Conservation (phyloP, 139 green algal species). For the Coccomyxa sp. region DNA sequence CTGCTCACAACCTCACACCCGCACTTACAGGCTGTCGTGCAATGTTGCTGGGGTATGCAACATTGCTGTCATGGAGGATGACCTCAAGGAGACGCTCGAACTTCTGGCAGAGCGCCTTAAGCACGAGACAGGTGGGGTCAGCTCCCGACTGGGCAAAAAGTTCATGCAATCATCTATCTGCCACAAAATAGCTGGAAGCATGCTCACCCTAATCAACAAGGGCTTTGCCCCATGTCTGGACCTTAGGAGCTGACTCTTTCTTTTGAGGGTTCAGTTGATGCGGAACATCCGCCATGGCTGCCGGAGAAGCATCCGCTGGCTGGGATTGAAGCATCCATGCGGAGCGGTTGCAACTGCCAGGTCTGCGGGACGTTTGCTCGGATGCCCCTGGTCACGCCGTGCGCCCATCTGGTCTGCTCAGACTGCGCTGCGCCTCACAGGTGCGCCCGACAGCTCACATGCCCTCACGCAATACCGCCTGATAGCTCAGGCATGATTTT, state of each 20-base stretch:
- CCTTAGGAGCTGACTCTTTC: too few relatives aligned
- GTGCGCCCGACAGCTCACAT: neutral
- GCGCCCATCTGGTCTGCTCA: slow-evolving; percentile 81
- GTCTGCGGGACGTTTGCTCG: slow-evolving; percentile 29
- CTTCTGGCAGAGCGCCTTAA: slow-evolving; percentile 16
- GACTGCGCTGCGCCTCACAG: slow-evolving; percentile 42
- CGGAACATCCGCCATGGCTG: slow-evolving; percentile 25
- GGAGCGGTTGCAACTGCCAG: slow-evolving; percentile 45
- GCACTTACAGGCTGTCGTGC: slow-evolving; percentile 49
- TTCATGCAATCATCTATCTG: neutral
- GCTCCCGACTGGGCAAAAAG: too few relatives aligned
- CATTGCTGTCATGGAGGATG: slow-evolving; percentile 38
- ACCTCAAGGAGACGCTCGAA: slow-evolving; percentile 59
- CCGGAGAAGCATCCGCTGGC: slow-evolving; percentile 48
- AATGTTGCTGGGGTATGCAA: slow-evolving; percentile 75
- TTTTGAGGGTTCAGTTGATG: neutral
- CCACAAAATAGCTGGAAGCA: too few relatives aligned
- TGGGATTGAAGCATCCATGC: slow-evolving; percentile 49
- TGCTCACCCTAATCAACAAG: too few relatives aligned
- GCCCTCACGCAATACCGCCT: neutral
- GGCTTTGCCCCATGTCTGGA: too few relatives aligned
- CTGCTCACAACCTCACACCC: too few relatives aligned
- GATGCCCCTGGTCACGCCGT: slow-evolving; percentile 82
- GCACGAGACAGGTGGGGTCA: neutral
- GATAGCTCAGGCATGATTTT: neutral